phyloP scores from a whole-genome alignment of 208 protist species.

The Herpetomonas muscarum region DNA sequence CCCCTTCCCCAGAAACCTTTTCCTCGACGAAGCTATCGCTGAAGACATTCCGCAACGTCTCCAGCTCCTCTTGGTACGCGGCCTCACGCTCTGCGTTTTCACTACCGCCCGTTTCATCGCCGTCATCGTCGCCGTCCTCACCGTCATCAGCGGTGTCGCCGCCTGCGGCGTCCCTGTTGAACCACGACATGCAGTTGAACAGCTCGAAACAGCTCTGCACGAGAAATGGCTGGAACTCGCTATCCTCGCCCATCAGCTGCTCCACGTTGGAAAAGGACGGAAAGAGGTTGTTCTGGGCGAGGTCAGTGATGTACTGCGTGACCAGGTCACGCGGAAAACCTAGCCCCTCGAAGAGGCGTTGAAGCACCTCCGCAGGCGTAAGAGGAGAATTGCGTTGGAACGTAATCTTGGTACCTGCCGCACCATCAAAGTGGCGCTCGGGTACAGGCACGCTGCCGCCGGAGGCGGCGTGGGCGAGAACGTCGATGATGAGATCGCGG shows the following conservation, averaged over 20 bases:
- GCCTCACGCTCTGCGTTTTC: conserved; percentile 20
- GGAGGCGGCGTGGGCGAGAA: conserved; percentile 82
- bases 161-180: conserved; percentile 39
- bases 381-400: conserved; percentile 78
- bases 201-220: conserved; percentile 77
- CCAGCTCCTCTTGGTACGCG: conserved; percentile 69
- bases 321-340: conserved; percentile 83
- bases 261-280: conserved; percentile 54
- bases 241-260: conserved; percentile 58
- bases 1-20: conserved; percentile 54
- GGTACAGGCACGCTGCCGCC: conserved; percentile 76
- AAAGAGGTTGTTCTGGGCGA: conserved; percentile 34
- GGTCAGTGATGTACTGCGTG: conserved; percentile 73
- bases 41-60: conserved; percentile 55
- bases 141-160: conserved; percentile 11
- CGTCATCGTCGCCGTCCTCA: conserved; percentile 34
- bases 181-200: conserved; percentile 82
- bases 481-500: conserved; percentile 83
- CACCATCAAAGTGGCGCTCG: conserved; percentile 82
- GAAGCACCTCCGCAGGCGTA: conserved; percentile 65
- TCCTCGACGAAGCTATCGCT: conserved; percentile 59
- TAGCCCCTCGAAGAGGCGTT: conserved; percentile 76
- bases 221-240: conserved; percentile 71
- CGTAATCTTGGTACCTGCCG: conserved; percentile 45
- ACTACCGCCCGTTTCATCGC: conserved; percentile 34